phyloP scores from a whole-genome alignment of 2,329 filamentous ascomycete species.

The Neocatenulostroma microsporum region DNA sequence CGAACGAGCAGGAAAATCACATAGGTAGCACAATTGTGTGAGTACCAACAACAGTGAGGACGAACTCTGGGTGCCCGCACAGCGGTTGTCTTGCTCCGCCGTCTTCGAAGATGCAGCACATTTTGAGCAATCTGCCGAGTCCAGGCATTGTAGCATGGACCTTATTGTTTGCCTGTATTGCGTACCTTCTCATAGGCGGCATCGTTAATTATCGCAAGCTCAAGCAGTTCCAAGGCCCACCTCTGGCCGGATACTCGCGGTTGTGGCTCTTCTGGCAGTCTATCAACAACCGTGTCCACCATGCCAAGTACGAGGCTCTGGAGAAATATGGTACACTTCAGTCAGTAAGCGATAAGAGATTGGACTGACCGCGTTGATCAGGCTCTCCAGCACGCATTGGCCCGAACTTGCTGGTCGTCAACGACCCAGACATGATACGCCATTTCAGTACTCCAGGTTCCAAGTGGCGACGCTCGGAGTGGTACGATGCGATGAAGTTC shows the following conservation, averaged over 20 bases:
- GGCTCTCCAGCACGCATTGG: constrained; percentile 40
- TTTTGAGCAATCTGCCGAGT: too few species aligned
- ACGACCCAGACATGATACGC: constrained; percentile 42
- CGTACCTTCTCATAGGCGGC: constrained; percentile 14
- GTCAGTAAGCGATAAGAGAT: background rate
- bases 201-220: constrained; percentile 20
- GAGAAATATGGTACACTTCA: constrained; percentile 21
- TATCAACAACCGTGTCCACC: constrained; percentile 13
- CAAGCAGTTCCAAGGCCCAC: constrained; percentile 22
- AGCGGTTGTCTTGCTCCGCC: too few species aligned
- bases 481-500: constrained; percentile 46
- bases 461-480: constrained; percentile 28
- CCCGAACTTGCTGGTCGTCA: constrained; percentile 44
- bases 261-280: constrained; percentile 25
- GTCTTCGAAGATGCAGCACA: too few species aligned
- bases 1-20: too few species aligned
- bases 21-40: too few species aligned
- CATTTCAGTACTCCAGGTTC: constrained; percentile 36
- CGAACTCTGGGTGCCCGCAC: too few species aligned
- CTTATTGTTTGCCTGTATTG: too few species aligned
- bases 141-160: too few species aligned
- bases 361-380: constrained; percentile 13
- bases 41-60: too few species aligned
- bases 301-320: constrained; percentile 18
- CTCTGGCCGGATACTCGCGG: constrained; percentile 16